A percentile compares a stretch with the other conserved stretches of the same genome.
These are phyloP conservation scores for Alternaria arborescens DNA, from an alignment of 2,329 filamentous ascomycete genomes.

Conservation along the genomic window DNA sequence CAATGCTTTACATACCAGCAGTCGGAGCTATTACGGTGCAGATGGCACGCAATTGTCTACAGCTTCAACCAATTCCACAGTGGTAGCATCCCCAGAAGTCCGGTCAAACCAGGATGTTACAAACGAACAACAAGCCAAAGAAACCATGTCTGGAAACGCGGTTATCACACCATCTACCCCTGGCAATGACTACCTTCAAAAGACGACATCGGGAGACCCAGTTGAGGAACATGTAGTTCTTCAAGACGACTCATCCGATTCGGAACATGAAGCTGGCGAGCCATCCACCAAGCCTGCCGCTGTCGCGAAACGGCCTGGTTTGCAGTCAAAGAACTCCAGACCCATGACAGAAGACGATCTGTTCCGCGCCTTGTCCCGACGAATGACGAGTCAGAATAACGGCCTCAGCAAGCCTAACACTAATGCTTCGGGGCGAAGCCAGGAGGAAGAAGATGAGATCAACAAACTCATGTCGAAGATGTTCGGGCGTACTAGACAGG, in stretches of 20 bases:
- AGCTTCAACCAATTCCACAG: slow-evolving; percentile 23
- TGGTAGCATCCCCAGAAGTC: slow-evolving; percentile 14
- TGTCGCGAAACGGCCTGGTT: slow-evolving; percentile 25
- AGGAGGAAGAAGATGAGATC: slow-evolving; percentile 62
- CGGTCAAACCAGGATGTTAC: slow-evolving; percentile 5
- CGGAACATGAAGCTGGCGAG: slow-evolving; percentile 32
- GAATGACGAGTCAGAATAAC: slow-evolving; percentile 53
- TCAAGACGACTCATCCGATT: slow-evolving; percentile 27
- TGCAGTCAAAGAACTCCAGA: slow-evolving; percentile 33
- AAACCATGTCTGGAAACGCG: background rate
- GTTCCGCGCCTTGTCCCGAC: slow-evolving; percentile 59
- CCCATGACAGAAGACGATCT: slow-evolving; percentile 62
- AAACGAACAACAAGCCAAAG: background rate
- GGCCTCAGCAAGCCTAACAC: slow-evolving; percentile 37
- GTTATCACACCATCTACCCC: background rate
- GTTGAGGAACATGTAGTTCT: slow-evolving; percentile 27
- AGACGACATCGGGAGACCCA: slow-evolving; percentile 8
- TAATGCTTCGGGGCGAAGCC: slow-evolving; percentile 29
- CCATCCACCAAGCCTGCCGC: slow-evolving; percentile 32
- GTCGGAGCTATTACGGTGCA: slow-evolving; percentile 22
- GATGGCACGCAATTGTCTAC: slow-evolving; percentile 18
- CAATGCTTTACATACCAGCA: slow-evolving; percentile 31
- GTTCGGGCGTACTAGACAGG: slow-evolving; percentile 71
- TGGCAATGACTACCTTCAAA: slow-evolving; percentile 1
- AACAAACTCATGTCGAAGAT: slow-evolving; percentile 73